Evolutionary conservation across 805 yeast genomes (phyloP), one percentile per base, ranked within the genome.

Genomic region (Wickerhamiella brachini): DNA sequence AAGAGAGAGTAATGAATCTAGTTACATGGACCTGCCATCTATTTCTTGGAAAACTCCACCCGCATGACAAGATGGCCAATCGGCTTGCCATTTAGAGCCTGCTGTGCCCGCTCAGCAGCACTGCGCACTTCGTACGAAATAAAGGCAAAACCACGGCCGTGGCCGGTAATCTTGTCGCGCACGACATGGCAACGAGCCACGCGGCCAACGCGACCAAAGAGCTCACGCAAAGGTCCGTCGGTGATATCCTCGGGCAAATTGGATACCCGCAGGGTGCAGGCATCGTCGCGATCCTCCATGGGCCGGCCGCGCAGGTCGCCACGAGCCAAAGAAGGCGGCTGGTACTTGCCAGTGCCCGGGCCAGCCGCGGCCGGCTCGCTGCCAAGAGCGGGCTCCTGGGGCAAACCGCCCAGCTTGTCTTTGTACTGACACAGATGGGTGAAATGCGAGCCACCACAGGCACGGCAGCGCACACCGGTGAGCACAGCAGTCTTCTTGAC

Each of bases 381-480:
- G 5, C 56, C 53, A 9, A 61, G 53, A 39, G 50, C 59, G 26
- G 76, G 72, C 45, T 64, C 72, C 46, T 71, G 59, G 31, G 60
- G 59, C 38, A 71, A 74, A 24, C 75, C 72, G 37, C 82, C 85
- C 66, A 90, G 73, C 39, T 93, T 84, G 62, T 83, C 94, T 72
- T 85, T 89, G 78, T 79, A 87, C 56, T 98, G 98, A 84, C 99
- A 93, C 72, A 83, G 82, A 67, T 87, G 72, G 43, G 97, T 85
- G 77, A 81, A 85, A 75, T 93, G 99, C 59, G 80, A 83, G 65
- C 95, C 96, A 54, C 84, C 85, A 83, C 99, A 93, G 51, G 77
- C 72, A 78, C 97, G 85, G 79, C 98, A 93, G 60, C 69, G 71
- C 55, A 77, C 66, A 47, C 52, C 49, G 44, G 53, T 24, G 60